phyloP scores from a whole-genome alignment of 225 moss, liverwort and hornwort species.

The Physcomitrellopsis africana region DNA sequence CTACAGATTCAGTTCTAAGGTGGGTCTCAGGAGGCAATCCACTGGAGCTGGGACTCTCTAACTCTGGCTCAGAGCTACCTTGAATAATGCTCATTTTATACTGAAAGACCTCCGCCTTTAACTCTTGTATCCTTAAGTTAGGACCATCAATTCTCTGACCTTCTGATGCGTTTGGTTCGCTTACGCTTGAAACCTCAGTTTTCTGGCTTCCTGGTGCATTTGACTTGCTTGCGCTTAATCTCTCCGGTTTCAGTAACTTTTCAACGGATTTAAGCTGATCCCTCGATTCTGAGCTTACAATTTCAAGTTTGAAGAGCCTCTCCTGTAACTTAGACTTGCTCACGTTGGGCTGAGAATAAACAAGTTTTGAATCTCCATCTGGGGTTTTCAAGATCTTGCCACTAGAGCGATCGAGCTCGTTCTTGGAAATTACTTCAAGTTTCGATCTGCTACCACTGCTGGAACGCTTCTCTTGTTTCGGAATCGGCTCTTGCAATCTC shows the following conservation, averaged over 20 bases:
- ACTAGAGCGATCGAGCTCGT: conserved; percentile 22
- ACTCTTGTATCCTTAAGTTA: background rate
- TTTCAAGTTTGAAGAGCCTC: conserved; percentile 12
- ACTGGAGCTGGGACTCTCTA: conserved; percentile 34
- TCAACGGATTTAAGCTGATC: conserved; percentile 14
- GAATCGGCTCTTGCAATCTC: conserved; percentile 30
- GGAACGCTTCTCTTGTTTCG: conserved; percentile 34
- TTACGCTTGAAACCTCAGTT: too few species aligned
- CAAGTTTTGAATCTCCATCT: background rate
- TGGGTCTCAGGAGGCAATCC: conserved; percentile 29
- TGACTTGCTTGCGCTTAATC: background rate
- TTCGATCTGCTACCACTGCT: conserved; percentile 32
- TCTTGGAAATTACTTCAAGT: conserved; percentile 33
- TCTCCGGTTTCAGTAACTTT: conserved; percentile 32
- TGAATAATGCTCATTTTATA: conserved; percentile 13
- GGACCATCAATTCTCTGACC: conserved; percentile 24
- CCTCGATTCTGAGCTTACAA: conserved; percentile 29
- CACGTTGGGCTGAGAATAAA: background rate
- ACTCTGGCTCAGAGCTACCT: conserved; percentile 25
- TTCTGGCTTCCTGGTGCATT: too few species aligned
- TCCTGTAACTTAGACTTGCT: conserved; percentile 30
- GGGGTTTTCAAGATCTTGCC: background rate
- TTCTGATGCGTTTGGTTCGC: too few species aligned
- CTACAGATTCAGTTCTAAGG: conserved; percentile 26
- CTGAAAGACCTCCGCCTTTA: conserved; percentile 30